Evolutionary conservation across 169 alveolate species (phyloP).

Genomic region (Besnoitia besnoiti): DNA sequence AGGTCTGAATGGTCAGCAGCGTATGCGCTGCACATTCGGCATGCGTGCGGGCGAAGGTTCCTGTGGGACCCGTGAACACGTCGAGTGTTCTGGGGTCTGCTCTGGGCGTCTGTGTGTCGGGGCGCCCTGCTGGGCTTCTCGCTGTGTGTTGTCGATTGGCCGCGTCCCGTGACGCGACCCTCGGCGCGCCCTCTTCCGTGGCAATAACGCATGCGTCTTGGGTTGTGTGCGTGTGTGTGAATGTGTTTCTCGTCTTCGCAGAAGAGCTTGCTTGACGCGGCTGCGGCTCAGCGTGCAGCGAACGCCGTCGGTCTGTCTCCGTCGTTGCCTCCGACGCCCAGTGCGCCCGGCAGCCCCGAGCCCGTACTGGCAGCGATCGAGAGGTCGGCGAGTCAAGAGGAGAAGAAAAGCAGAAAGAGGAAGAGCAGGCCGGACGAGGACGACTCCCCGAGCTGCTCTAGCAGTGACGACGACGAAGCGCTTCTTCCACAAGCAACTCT

Average conservation of each 20-base stretch:
- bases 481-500: not conserved
- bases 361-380: not conserved
- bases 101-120: not conserved
- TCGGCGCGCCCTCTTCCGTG: no score
- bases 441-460: not conserved
- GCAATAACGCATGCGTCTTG: no score
- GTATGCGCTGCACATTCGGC: no score
- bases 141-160: not conserved
- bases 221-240: no score
- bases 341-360: not conserved
- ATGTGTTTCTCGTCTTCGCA: not conserved
- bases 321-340: not conserved
- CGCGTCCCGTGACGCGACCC: not conserved
- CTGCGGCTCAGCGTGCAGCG: conserved; percentile 25
- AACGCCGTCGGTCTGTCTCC: no score
- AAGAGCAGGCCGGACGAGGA: not conserved
- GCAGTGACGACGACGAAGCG: not conserved
- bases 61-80: no score
- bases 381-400: not conserved
- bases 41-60: no score
- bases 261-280: not conserved
- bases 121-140: not conserved
- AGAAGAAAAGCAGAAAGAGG: not conserved
- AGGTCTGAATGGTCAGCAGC: no score
- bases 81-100: no score